These are phyloP conservation scores for Aureobasidium sp. DNA, from an alignment of 2,329 filamentous ascomycete species.

Conservation along the genomic window DNA sequence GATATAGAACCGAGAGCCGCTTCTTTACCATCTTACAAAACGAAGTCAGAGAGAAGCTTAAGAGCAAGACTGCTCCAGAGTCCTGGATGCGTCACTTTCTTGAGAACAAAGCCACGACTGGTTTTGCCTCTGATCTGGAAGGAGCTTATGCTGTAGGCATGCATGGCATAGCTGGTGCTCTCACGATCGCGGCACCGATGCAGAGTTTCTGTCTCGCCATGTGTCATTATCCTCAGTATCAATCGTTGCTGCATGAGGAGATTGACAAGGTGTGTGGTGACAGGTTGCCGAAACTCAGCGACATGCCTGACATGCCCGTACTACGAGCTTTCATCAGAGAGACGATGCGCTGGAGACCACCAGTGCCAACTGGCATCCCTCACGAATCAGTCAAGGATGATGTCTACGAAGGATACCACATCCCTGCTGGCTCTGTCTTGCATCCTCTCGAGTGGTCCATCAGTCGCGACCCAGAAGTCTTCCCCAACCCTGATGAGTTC, in stretches of 20 bases:
- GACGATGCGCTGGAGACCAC: slow-evolving; percentile 52
- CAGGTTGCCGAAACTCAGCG: slow-evolving; percentile 45
- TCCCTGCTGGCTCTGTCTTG: slow-evolving; percentile 23
- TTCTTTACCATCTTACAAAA: slow-evolving; percentile 41
- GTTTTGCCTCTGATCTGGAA: slow-evolving; percentile 38
- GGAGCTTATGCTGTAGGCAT: slow-evolving; percentile 42
- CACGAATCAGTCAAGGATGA: slow-evolving; percentile 24
- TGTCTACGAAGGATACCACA: slow-evolving; percentile 25
- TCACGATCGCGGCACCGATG: slow-evolving; percentile 43
- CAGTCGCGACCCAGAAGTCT: slow-evolving; percentile 20
- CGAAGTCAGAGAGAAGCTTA: slow-evolving; percentile 34
- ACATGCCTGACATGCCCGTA: slow-evolving; percentile 46
- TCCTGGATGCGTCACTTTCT: slow-evolving; percentile 42
- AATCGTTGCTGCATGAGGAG: slow-evolving; percentile 46
- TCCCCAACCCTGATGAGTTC: slow-evolving; percentile 22
- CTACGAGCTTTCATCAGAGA: slow-evolving; percentile 53
- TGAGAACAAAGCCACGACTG: slow-evolving; percentile 34
- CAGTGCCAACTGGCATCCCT: slow-evolving; percentile 39
- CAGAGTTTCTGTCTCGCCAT: slow-evolving; percentile 43
- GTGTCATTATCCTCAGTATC: slow-evolving; percentile 38
- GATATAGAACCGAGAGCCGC: slow-evolving; percentile 36
- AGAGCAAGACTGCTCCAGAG: slow-evolving; percentile 24
- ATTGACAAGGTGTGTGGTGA: slow-evolving; percentile 51
- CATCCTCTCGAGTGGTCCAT: slow-evolving; percentile 26
- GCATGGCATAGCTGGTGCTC: slow-evolving; percentile 41